Conservation (phyloP, 495 filamentous ascomycete species). For the Xylaria acuta region DNA sequence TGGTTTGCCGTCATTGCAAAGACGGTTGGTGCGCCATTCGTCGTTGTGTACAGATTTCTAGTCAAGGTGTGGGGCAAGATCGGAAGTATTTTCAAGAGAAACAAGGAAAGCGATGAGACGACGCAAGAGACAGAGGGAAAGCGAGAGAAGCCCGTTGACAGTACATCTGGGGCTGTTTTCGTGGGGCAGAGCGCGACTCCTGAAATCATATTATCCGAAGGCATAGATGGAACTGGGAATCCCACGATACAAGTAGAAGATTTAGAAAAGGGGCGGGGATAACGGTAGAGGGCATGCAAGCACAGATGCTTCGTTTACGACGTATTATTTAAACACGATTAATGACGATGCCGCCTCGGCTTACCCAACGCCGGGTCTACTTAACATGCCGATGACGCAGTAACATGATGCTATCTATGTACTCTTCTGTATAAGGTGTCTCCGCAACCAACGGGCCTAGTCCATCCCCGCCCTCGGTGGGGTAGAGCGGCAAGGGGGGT, state of each 20-base stretch:
- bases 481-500: no score
- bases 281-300: not conserved
- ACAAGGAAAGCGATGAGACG: not conserved
- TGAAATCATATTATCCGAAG: conserved; percentile 19
- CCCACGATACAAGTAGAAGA: conserved; percentile 25
- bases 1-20: conserved; percentile 36
- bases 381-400: not conserved
- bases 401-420: not conserved
- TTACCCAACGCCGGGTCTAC: not conserved
- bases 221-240: not conserved
- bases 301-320: not conserved
- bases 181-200: conserved; percentile 15
- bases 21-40: conserved; percentile 34
- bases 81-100: conserved; percentile 31
- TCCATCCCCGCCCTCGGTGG: not conserved
- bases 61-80: conserved; percentile 23
- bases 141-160: not conserved
- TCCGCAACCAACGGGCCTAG: not conserved
- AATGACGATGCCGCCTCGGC: not conserved
- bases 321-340: conserved; percentile 7
- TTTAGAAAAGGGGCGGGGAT: conserved; percentile 23
- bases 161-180: not conserved
- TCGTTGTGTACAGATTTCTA: conserved; percentile 32
- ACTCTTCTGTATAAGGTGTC: not conserved
- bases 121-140: not conserved